These are phyloP conservation scores for Albatrellus ellisii DNA, from an alignment of 768 basidiomycete genomes.

Conservation along the genomic window DNA sequence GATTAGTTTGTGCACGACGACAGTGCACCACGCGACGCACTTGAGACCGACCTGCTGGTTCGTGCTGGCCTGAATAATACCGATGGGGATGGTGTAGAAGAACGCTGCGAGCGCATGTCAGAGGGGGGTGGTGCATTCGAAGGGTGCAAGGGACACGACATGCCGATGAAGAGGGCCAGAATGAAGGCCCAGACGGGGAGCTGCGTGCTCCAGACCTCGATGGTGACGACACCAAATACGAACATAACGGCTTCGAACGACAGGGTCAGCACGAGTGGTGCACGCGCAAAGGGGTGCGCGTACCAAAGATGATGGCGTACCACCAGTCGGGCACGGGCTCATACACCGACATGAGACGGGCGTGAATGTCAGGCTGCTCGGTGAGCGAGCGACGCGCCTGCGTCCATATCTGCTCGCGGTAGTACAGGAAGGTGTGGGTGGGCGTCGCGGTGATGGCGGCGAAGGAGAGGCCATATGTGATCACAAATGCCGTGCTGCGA, in stretches of 20 bases:
- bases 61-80: conserved; percentile 60
- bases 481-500: conserved; percentile 33
- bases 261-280: conserved; percentile 12
- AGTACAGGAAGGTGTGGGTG: conserved; percentile 29
- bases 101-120: conserved; percentile 15
- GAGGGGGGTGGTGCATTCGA: neutral
- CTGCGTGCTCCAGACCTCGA: conserved; percentile 58
- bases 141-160: conserved; percentile 14
- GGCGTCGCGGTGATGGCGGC: conserved; percentile 31
- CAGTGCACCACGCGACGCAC: neutral
- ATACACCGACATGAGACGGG: conserved; percentile 26
- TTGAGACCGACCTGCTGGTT: conserved; percentile 64
- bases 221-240: conserved; percentile 47
- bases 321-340: conserved; percentile 33
- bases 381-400: conserved; percentile 27
- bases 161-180: conserved; percentile 49
- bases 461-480: conserved; percentile 40
- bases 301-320: conserved; percentile 28
- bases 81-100: conserved; percentile 35
- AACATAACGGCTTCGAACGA: conserved; percentile 42
- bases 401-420: conserved; percentile 26
- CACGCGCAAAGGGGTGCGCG: conserved; percentile 9
- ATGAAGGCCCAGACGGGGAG: conserved; percentile 66
- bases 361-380: conserved; percentile 36
- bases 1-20: neutral